Evolutionary conservation across 257 asterid genomes (phyloP), one percentile per base, ranked within the genome.

Genomic region (Solanum ossicruentum): DNA sequence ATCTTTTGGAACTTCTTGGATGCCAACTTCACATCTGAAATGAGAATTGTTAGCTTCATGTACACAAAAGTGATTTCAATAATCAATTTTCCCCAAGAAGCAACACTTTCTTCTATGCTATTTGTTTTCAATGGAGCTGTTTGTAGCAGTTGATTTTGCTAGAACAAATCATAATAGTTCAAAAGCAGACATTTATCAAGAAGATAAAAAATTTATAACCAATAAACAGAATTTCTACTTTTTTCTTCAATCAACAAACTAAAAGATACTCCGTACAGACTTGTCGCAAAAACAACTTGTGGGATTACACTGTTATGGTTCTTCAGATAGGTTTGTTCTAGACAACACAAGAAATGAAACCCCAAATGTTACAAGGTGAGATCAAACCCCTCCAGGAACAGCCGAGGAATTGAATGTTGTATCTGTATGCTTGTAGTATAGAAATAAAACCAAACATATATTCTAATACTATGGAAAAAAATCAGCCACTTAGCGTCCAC

Each of bases 11-110:
- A 95, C 93, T 93, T 96, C 98, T 88, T 91, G 98, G 86, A 93
- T 86, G 86, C 99, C 98, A 87, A 96, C 98, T 89, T 89, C 95
- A 88, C 96, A 93, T 89, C 99, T 96, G 85, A 73, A 83, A 84
- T 55, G 87, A 32, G 89, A 58, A 73, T 60, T 12, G 63, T 47
- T 26, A 17, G 45, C 12, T n/a, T 65, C 43, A 56, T 8, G 52
- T 45, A 63, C 28, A n/a, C 16, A 45, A 0, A 57, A 61, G 75
- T 21, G 60, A 9, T 7, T 72, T 6, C 39, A 72, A n/a, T 21
- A 45, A 72, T 73, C 0, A 45, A 6, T n/a, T 21, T 6, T 3
- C 57, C n/a, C n/a, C 39, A 71, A 1, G 55, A 54, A 41, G 79
- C 10, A 70, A 41, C 28, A 0, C 11, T 71, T 41, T 71, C 18